Evolutionary conservation across 257 asterid species (phyloP).

Genomic region (Petrea volubilis): DNA sequence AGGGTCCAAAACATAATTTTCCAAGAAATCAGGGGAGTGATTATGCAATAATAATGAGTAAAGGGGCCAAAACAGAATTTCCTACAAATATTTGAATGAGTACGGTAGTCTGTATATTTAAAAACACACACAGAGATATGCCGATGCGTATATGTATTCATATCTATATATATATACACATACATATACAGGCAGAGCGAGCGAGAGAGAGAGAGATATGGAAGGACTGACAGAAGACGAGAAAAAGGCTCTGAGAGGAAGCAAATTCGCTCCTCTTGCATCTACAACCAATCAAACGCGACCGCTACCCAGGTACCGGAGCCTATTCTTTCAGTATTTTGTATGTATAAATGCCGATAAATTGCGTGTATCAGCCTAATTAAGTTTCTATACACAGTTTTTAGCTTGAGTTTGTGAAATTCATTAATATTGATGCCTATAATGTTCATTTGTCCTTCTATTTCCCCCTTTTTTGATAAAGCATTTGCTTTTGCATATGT

Average conservation of each 20-base stretch:
- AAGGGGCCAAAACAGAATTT: conserved; percentile 12
- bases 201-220: conserved; percentile 41
- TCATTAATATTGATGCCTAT: too few relatives aligned
- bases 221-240: conserved; percentile 82
- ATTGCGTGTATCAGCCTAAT: conserved; percentile 8
- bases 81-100: neutral
- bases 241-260: conserved; percentile 85
- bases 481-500: neutral
- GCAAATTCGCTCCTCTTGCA: conserved; percentile 98
- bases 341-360: neutral
- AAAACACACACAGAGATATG: too few relatives aligned
- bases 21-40: neutral
- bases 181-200: conserved; percentile 5
- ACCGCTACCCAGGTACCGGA: conserved; percentile 55
- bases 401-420: neutral
- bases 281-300: conserved; percentile 45
- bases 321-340: neutral
- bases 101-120: neutral
- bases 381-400: neutral
- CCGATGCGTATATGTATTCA: neutral
- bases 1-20: neutral
- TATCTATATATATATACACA: neutral
- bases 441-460: too few relatives aligned
- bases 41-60: neutral
- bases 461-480: too few relatives aligned